phyloP scores from a whole-genome alignment of 805 yeast genomes.

The Ogataea methanolica region DNA sequence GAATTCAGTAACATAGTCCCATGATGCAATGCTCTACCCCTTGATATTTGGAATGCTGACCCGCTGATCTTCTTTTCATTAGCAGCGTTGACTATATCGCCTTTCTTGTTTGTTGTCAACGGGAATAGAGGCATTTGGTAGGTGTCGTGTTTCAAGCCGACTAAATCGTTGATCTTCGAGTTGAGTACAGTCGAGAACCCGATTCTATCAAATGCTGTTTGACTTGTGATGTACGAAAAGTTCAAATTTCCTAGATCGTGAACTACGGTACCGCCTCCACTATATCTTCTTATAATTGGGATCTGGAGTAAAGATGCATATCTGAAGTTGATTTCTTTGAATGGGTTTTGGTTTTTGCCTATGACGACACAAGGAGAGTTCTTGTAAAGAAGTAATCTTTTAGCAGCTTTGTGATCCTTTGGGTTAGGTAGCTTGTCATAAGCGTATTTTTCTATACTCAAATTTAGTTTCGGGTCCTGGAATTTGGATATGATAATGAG shows the following conservation, averaged over 20 bases:
- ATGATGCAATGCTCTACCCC: constrained; percentile 85
- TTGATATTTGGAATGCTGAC: constrained; percentile 82
- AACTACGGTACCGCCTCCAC: constrained; percentile 97
- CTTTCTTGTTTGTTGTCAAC: constrained; percentile 62
- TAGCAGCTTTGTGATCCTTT: constrained; percentile 27
- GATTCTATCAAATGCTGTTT: constrained; percentile 52
- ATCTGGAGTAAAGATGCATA: constrained; percentile 44
- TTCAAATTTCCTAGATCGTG: constrained; percentile 90
- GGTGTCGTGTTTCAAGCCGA: constrained; percentile 1
- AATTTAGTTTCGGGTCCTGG: constrained; percentile 64
- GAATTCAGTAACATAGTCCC: constrained; percentile 88
- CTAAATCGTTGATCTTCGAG: constrained; percentile 15
- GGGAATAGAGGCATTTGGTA: constrained; percentile 14
- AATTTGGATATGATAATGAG: constrained; percentile 55
- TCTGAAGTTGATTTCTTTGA: constrained; percentile 74
- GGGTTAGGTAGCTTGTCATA: constrained; percentile 58
- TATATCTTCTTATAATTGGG: constrained; percentile 70
- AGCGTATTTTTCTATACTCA: constrained; percentile 78
- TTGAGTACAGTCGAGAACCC: constrained; percentile 37
- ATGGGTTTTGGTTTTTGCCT: constrained; percentile 95
- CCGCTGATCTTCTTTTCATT: constrained; percentile 72
- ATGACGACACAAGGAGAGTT: constrained; percentile 86
- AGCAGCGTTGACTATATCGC: constrained; percentile 61
- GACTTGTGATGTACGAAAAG: constrained; percentile 71
- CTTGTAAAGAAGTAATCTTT: constrained; percentile 65